A percentile compares a stretch with the other conserved stretches of the same genome.
Evolutionary conservation across 1,139 yeast genomes (phyloP).

Genomic region (Suhomyces panamericanus): DNA sequence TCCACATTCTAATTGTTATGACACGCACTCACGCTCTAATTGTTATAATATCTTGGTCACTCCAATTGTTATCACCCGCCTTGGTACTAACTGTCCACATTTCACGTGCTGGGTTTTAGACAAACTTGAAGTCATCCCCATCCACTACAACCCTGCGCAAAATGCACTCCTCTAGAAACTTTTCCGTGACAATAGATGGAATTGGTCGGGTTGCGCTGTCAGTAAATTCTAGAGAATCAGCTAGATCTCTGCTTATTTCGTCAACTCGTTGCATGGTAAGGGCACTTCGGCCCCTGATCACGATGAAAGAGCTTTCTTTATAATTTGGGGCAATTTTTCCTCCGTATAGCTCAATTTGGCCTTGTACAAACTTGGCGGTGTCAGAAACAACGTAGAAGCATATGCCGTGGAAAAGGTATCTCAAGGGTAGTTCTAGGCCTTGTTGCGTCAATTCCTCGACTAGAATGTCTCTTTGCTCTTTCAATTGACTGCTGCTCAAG

Average conservation of each 20-base stretch:
- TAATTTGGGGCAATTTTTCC: conserved; percentile 26
- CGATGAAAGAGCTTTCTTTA: conserved; percentile 28
- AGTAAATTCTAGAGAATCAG: conserved; percentile 20
- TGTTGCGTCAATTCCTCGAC: conserved; percentile 12
- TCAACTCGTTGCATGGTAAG: conserved; percentile 13
- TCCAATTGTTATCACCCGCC: too few relatives aligned
- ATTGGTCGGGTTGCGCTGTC: conserved; percentile 25
- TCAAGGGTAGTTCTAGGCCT: conserved; percentile 19
- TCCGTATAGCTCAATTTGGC: conserved; percentile 33
- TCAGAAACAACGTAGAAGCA: conserved; percentile 25
- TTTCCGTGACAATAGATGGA: conserved; percentile 48
- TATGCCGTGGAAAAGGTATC: conserved; percentile 24
- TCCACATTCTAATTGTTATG: too few relatives aligned
- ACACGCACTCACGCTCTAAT: too few relatives aligned
- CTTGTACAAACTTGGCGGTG: conserved; percentile 12
- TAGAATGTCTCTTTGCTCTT: conserved; percentile 11
- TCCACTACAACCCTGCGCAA: conserved; percentile 43
- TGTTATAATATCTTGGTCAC: too few relatives aligned
- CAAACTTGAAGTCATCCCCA: conserved; percentile 38
- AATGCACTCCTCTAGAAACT: conserved; percentile 47
- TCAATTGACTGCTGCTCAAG: conserved; percentile 14
- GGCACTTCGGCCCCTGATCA: conserved; percentile 17
- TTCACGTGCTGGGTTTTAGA: conserved; percentile 2
- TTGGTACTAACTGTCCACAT: background rate
- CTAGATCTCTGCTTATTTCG: conserved; percentile 21